Conservation (phyloP, 164 flowering plant genomes). For the Sedum album region DNA sequence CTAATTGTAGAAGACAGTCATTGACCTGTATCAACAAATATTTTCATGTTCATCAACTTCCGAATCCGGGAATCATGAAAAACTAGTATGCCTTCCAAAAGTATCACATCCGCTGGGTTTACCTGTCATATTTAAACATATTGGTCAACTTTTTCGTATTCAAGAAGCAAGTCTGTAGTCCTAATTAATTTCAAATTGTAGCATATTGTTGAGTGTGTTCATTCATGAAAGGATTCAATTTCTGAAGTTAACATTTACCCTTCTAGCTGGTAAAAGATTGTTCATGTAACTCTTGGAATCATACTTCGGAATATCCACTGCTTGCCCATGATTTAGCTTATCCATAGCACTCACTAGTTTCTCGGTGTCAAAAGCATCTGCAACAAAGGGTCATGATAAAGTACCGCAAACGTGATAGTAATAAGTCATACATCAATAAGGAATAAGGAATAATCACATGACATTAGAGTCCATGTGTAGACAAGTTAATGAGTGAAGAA, state of each 20-base stretch:
- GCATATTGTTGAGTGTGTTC: too few relatives aligned
- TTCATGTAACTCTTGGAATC: conserved; percentile 83
- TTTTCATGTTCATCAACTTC: conserved; percentile 92
- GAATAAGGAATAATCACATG: not conserved
- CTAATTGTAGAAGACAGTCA: conserved; percentile 5
- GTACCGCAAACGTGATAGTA: not conserved
- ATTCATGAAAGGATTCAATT: not conserved
- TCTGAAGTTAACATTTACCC: conserved; percentile 28
- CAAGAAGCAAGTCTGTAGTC: too few relatives aligned
- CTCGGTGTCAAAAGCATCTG: conserved; percentile 96
- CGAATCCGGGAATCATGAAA: conserved; percentile 95
- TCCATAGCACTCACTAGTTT: conserved; percentile 55
- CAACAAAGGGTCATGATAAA: not conserved
- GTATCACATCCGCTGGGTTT: conserved; percentile 87
- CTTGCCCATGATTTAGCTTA: conserved; percentile 61
- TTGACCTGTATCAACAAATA: conserved; percentile 97
- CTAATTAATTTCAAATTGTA: too few relatives aligned
- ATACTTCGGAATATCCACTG: conserved; percentile 85
- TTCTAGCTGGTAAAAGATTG: conserved; percentile 54
- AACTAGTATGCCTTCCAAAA: conserved; percentile 90
- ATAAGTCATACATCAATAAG: not conserved
- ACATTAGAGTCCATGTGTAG: not conserved
- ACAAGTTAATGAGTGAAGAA: not conserved
- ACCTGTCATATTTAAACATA: conserved; percentile 43
- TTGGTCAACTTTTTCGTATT: not conserved